Conservation (phyloP, 2,329 filamentous ascomycete genomes). For the Botryosphaeria dothidea region DNA sequence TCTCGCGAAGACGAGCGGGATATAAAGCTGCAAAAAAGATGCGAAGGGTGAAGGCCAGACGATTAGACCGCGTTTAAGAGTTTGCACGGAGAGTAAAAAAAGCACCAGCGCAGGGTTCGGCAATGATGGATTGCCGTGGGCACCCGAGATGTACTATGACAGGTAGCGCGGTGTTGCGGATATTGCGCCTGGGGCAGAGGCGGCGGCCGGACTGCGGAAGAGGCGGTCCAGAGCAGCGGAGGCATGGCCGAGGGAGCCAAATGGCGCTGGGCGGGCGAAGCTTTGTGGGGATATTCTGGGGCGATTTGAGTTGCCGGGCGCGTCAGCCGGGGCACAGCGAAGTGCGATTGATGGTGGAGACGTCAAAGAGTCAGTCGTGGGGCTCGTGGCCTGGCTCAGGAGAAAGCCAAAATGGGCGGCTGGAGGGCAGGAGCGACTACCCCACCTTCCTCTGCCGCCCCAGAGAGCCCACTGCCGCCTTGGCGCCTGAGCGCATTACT, state of each 20-base stretch:
- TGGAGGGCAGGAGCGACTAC: neutral
- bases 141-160: neutral
- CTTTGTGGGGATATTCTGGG: neutral
- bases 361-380: neutral
- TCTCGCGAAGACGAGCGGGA: neutral
- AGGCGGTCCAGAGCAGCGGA: neutral
- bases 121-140: neutral
- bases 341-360: neutral
- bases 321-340: slow-evolving; percentile 1
- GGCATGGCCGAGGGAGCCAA: neutral
- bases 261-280: neutral
- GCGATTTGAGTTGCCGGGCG: neutral
- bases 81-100: neutral
- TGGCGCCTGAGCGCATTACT: no score
- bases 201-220: neutral
- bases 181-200: neutral
- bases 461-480: no score
- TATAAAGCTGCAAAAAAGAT: neutral
- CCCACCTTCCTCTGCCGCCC: neutral
- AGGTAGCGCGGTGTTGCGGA: neutral
- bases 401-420: neutral
- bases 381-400: neutral
- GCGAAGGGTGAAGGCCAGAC: neutral
- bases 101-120: neutral
- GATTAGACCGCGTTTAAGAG: neutral